Conservation (phyloP, 1,139 yeast genomes). For the Suhomyces bokatorum region DNA sequence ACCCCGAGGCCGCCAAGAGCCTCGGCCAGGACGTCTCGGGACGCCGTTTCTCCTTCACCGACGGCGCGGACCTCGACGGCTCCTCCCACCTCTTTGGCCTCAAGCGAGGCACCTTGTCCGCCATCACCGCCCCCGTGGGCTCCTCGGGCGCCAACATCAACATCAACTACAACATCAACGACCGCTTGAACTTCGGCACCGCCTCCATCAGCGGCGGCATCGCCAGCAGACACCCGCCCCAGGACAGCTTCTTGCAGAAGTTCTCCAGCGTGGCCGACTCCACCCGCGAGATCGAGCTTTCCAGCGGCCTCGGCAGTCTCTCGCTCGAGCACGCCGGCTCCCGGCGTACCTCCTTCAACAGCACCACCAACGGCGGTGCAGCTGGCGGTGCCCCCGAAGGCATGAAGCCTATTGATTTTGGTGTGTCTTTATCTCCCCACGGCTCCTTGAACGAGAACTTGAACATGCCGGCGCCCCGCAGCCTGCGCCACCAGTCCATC, state of each 20-base stretch:
- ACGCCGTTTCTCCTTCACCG: slow-evolving; percentile 42
- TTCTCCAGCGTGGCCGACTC: slow-evolving; percentile 79
- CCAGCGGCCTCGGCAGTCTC: slow-evolving; percentile 31
- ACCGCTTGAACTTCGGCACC: slow-evolving; percentile 48
- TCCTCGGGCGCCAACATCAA: slow-evolving; percentile 17
- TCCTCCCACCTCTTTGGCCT: slow-evolving; percentile 39
- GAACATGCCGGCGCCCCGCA: slow-evolving; percentile 41
- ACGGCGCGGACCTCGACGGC: slow-evolving; percentile 46
- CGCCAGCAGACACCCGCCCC: slow-evolving; percentile 48
- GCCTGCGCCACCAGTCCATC: slow-evolving; percentile 57
- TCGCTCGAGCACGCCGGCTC: slow-evolving; percentile 30
- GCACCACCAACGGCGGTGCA: no score
- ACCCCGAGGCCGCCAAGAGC: slow-evolving; percentile 51
- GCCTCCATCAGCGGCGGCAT: slow-evolving; percentile 65
- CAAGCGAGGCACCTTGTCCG: slow-evolving; percentile 51
- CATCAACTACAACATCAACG: slow-evolving; percentile 13
- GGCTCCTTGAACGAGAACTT: slow-evolving; percentile 55
- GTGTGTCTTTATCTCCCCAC: slow-evolving; percentile 36
- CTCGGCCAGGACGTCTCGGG: slow-evolving; percentile 18
- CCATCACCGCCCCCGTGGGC: slow-evolving; percentile 45
- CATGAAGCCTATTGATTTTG: slow-evolving; percentile 23
- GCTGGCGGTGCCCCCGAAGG: slow-evolving; percentile 16
- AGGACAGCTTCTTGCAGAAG: slow-evolving; percentile 59
- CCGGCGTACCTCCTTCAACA: slow-evolving; percentile 53
- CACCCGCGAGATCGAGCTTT: slow-evolving; percentile 69